Base-by-base conservation (phyloP, 768 basidiomycete genomes). In the Russula griseocarnosa region DNA sequence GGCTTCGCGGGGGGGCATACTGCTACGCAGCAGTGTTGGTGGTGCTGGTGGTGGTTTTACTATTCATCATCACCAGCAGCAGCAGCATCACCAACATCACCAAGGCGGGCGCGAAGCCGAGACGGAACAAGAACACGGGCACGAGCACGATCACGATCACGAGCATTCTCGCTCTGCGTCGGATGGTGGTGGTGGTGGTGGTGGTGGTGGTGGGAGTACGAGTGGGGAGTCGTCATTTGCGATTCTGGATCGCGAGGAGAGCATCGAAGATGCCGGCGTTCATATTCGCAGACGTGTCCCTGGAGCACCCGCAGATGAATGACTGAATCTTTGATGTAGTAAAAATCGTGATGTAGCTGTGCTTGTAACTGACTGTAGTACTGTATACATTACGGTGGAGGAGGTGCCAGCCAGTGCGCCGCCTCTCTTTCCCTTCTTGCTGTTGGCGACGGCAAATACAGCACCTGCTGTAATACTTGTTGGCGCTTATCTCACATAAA, bases 201-300 rank as follows among this genome's bases (percentile, higher is more conserved):
- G 13, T n/a, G 40, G 56, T 22, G 42, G 44, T 6, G 13, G 42
- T 24, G 67, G 42, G 53, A 68, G 67, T 26, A 63, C 55, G 57
- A 67, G 67, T 18, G 67, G 61, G n/a, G 66, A 58, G 32, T 14
- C 80, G 76, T 54, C 79, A 82, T 72, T 74, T 9, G 73, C 72
- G 60, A 52, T 70, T 36, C 61, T 74, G 44, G 69, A 69, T 42
- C 32, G 67, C 32, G 67, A 61, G 32, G 67, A 69, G 59, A 67
- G 67, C 66, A 67, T 66, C 30, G 68, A 67, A 44, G 68, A 67
- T 16, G 54, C 60, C 0, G 38, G 46, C 6, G 55, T 55, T 26
- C 66, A 67, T 8, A 61, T 67, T 26, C 66, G 66, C n/a, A 26
- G 64, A 56, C 66, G 66, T 50, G 55, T 55, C 10, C 64, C 55